Percentiles rank a stretch among this genome's conserved stretches.
Conservation (phyloP, 1,139 yeast genomes). For the Chernovozyma sophiae-reginae region DNA sequence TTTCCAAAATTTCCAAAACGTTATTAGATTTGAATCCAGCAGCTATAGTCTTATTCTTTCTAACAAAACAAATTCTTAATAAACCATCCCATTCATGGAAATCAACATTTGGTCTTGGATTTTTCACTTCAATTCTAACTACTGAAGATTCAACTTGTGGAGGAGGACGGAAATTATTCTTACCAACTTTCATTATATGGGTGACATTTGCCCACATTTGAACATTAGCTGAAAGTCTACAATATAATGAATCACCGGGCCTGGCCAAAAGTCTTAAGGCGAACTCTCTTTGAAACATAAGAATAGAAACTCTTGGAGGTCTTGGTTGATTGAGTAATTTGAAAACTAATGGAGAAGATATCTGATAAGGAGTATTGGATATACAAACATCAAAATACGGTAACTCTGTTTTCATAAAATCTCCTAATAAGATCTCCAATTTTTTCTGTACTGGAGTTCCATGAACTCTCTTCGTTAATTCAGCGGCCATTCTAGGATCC, state of each 20-base stretch:
- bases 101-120: conserved; percentile 88
- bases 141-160: conserved; percentile 98
- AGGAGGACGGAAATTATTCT: conserved; percentile 95
- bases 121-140: conserved; percentile 86
- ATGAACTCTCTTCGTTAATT: conserved; percentile 92
- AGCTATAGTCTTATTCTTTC: conserved; percentile 88
- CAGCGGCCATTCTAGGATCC: conserved; percentile 99
- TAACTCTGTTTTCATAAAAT: conserved; percentile 90
- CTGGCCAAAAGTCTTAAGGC: conserved; percentile 89
- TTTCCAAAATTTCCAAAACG: conserved; percentile 79
- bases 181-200: conserved; percentile 97
- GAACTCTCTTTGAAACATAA: conserved; percentile 97
- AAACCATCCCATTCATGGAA: conserved; percentile 97
- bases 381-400: conserved; percentile 96
- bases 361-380: conserved; percentile 96
- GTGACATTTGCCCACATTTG: conserved; percentile 99
- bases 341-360: conserved; percentile 93
- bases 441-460: conserved; percentile 92
- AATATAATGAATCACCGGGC: conserved; percentile 91
- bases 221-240: conserved; percentile 91
- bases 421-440: conserved; percentile 87
- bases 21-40: conserved; percentile 89
- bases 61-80: conserved; percentile 81
- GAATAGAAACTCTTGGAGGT: conserved; percentile 92
- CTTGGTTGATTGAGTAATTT: conserved; percentile 84